A percentile compares a stretch with the other conserved stretches of the same genome.
These are phyloP conservation scores for Tanacetum coccineum DNA, from an alignment of 129 eudicot species.

Conservation along the genomic window DNA sequence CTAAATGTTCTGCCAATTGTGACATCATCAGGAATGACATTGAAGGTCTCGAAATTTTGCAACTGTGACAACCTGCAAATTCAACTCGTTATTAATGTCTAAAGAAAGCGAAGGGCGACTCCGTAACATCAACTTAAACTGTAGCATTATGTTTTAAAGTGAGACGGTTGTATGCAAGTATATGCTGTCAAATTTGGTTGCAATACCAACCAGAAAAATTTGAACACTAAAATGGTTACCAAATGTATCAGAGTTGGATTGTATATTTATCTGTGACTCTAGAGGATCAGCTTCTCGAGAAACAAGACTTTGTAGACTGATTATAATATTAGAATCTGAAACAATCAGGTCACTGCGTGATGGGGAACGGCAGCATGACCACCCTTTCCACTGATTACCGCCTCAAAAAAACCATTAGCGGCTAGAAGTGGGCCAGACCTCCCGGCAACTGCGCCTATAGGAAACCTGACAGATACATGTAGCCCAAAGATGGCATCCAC, in stretches of 20 bases:
- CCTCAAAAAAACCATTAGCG: slow-evolving; percentile 52
- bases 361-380: slow-evolving; percentile 72
- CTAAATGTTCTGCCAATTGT: slow-evolving; percentile 66
- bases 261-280: slow-evolving; percentile 43
- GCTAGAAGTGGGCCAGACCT: slow-evolving; percentile 43
- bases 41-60: slow-evolving; percentile 55
- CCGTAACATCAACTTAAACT: not conserved
- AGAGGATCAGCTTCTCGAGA: slow-evolving; percentile 58
- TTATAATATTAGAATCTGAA: slow-evolving; percentile 40
- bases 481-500: slow-evolving; percentile 52
- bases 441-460: slow-evolving; percentile 38
- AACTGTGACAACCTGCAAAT: slow-evolving; percentile 57
- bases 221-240: not conserved
- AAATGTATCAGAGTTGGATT: not conserved
- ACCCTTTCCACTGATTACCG: slow-evolving; percentile 52
- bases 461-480: slow-evolving; percentile 34
- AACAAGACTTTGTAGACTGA: slow-evolving; percentile 53
- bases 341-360: slow-evolving; percentile 50
- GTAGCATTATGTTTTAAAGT: not conserved
- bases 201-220: not conserved
- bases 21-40: slow-evolving; percentile 53
- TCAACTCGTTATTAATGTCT: not conserved
- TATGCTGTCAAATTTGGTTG: no score
- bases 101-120: not conserved
- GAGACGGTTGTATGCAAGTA: not conserved